Conservation (phyloP, 805 yeast species). For the Yarrowia porcina region DNA sequence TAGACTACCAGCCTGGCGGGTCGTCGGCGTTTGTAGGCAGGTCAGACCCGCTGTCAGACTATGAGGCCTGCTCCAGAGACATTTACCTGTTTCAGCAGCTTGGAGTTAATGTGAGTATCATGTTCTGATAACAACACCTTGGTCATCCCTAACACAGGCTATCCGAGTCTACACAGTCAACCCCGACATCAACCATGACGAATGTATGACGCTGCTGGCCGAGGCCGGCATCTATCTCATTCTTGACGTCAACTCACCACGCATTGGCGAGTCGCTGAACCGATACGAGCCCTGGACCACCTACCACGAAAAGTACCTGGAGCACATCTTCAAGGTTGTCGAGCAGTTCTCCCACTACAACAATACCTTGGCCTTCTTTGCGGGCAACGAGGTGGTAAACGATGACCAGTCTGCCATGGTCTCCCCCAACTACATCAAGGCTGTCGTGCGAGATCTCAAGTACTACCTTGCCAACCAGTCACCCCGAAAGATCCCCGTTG, state of each 20-base stretch:
- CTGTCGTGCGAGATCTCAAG: constrained; percentile 89
- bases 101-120: constrained; percentile 51
- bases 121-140: not conserved
- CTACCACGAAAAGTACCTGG: constrained; percentile 79
- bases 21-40: constrained; percentile 55
- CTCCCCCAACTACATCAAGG: constrained; percentile 92
- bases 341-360: constrained; percentile 75
- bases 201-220: constrained; percentile 68
- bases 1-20: constrained; percentile 95
- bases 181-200: constrained; percentile 67
- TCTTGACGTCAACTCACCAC: constrained; percentile 87
- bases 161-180: constrained; percentile 85
- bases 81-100: constrained; percentile 58
- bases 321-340: constrained; percentile 83
- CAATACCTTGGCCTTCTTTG: constrained; percentile 88
- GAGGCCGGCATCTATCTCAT: constrained; percentile 90
- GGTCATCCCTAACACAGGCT: constrained; percentile 36
- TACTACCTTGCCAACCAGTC: constrained; percentile 56
- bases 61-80: constrained; percentile 68
- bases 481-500: constrained; percentile 80
- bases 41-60: constrained; percentile 78
- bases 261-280: constrained; percentile 54
- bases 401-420: constrained; percentile 55
- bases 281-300: constrained; percentile 68
- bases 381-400: constrained; percentile 95